Conservation (phyloP, 768 basidiomycete genomes). For the Phaffia tasmanica region DNA sequence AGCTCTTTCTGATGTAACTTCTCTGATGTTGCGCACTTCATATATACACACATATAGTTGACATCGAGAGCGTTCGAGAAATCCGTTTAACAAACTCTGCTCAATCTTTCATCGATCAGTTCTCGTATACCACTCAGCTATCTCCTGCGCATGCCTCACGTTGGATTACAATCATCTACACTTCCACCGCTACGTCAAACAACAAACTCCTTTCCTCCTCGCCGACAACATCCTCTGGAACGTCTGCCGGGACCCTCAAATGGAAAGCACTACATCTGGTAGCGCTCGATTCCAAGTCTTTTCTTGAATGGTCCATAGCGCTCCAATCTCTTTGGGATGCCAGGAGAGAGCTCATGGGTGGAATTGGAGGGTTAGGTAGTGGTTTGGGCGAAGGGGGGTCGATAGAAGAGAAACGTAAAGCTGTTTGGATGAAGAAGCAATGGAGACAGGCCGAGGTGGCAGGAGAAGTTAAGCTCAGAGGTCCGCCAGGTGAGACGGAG, state of each 20-base stretch:
- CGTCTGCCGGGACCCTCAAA: conserved; percentile 3
- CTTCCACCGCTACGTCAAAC: conserved; percentile 30
- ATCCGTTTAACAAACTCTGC: conserved; percentile 64
- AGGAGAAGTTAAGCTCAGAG: conserved; percentile 44
- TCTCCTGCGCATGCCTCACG: conserved; percentile 52
- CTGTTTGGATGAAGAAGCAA: conserved; percentile 67
- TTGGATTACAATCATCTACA: conserved; percentile 80
- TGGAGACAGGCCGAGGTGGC: conserved; percentile 63
- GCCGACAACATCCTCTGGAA: background rate
- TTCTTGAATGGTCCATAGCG: conserved; percentile 54
- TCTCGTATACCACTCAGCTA: conserved; percentile 52
- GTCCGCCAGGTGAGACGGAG: conserved; percentile 1
- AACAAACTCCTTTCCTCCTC: background rate
- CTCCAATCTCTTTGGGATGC: conserved; percentile 54
- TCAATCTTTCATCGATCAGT: conserved; percentile 58
- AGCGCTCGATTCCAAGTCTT: conserved; percentile 54
- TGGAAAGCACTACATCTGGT: conserved; percentile 77
- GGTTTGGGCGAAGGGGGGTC: conserved; percentile 1
- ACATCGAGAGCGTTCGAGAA: conserved; percentile 77
- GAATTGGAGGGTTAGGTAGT: conserved; percentile 41
- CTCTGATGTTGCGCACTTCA: background rate
- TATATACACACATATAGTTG: conserved; percentile 44
- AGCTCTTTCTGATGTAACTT: background rate
- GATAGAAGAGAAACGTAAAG: conserved; percentile 48
- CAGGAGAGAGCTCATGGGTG: conserved; percentile 59